Evolutionary conservation across 768 basidiomycete species (phyloP).

Genomic region (Collybia sp.): DNA sequence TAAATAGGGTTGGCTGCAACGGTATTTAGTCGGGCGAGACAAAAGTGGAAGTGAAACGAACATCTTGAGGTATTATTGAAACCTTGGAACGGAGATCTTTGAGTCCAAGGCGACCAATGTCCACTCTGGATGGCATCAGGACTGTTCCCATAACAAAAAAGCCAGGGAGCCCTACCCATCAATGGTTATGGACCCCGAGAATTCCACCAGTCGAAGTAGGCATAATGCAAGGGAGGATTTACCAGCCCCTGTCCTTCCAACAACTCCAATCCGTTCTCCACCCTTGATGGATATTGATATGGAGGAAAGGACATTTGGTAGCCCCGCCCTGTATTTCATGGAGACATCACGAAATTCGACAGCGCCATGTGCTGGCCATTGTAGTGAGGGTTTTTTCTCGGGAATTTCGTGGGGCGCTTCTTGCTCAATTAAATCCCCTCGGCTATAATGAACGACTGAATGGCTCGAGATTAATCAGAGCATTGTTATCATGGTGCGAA

Average conservation of each 20-base stretch:
- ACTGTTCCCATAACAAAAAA: not conserved
- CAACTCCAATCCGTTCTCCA: conserved; percentile 77
- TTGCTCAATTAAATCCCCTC: conserved; percentile 44
- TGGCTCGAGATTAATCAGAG: not conserved
- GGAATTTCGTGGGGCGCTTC: conserved; percentile 63
- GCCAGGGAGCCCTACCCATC: conserved; percentile 41
- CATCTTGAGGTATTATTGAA: conserved; percentile 67
- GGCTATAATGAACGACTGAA: conserved; percentile 53
- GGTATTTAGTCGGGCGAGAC: conserved; percentile 4
- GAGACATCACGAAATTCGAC: conserved; percentile 57
- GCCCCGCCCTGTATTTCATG: conserved; percentile 63
- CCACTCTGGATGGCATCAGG: conserved; percentile 33
- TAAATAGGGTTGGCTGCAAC: conserved; percentile 49
- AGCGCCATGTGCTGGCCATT: conserved; percentile 62
- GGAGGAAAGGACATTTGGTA: conserved; percentile 69
- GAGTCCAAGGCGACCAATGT: conserved; percentile 67
- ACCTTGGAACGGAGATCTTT: conserved; percentile 54
- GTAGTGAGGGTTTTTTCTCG: conserved; percentile 44
- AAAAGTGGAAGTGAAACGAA: conserved; percentile 20
- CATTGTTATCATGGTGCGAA: not conserved
- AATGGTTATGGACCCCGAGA: conserved; percentile 56
- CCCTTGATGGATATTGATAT: conserved; percentile 54
- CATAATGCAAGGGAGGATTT: conserved; percentile 62
- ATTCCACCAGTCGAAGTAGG: conserved; percentile 67
- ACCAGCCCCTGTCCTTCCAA: conserved; percentile 59